Conservation (phyloP, 257 asterid genomes). For the Solanum chiquidenum region DNA sequence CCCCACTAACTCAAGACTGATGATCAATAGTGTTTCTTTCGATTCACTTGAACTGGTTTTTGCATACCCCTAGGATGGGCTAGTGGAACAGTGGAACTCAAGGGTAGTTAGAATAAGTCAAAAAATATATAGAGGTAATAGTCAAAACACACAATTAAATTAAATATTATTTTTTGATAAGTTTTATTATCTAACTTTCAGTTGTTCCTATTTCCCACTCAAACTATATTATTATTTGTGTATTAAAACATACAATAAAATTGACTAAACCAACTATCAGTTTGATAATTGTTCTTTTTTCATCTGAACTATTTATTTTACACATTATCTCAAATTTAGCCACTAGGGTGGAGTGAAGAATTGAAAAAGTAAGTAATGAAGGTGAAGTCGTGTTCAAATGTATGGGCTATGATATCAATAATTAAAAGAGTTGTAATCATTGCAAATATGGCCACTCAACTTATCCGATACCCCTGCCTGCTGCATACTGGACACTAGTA, state of each 20-base stretch:
- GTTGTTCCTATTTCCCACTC: too few species aligned
- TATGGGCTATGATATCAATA: slow-evolving; percentile 6
- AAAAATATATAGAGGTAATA: too few species aligned
- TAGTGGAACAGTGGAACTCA: neutral
- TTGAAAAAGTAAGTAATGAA: neutral
- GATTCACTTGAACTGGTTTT: too few species aligned
- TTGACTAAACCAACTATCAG: neutral
- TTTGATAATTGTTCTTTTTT: too few species aligned
- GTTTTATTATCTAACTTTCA: too few species aligned
- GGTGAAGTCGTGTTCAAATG: slow-evolving; percentile 10
- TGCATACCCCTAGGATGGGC: neutral
- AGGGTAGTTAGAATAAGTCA: too few species aligned
- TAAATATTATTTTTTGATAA: too few species aligned
- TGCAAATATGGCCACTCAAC: neutral
- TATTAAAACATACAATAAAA: too few species aligned
- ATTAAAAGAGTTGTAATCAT: neutral
- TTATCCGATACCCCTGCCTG: neutral
- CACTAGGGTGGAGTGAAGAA: neutral
- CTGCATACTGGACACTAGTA: neutral
- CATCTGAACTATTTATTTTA: neutral
- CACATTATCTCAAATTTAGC: neutral
- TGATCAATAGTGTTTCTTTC: too few species aligned
- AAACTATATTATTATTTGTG: neutral
- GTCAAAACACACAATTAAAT: too few species aligned
- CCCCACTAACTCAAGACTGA: too few species aligned